Conservation (phyloP, 2,329 filamentous ascomycete genomes). For the Dissoconium aciculare region DNA sequence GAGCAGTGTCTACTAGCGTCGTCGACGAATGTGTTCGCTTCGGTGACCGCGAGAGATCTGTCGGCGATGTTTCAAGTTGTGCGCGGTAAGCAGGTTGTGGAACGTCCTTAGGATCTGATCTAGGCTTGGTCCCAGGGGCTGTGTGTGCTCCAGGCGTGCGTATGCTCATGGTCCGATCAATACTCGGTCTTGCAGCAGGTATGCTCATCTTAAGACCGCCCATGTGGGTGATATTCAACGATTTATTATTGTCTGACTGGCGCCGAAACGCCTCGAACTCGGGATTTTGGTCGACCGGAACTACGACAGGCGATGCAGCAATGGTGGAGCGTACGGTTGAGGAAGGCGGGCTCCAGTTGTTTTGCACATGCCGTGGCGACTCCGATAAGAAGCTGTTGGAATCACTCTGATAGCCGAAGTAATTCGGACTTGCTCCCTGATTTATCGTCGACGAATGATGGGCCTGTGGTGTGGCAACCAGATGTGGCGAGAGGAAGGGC, state of each 20-base stretch:
- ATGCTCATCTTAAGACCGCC: conserved; percentile 26
- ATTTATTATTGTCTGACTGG: conserved; percentile 50
- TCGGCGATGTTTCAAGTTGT: conserved; percentile 15
- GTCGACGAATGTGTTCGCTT: conserved; percentile 36
- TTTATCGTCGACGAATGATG: conserved; percentile 5
- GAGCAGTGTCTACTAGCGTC: conserved; percentile 28
- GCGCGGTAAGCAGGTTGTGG: conserved; percentile 18
- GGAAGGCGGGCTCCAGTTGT: conserved; percentile 60
- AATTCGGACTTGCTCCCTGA: conserved; percentile 55
- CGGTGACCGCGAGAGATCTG: conserved; percentile 27
- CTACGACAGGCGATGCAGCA: conserved; percentile 50
- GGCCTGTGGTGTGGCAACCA: conserved; percentile 10
- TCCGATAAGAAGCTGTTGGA: conserved; percentile 39
- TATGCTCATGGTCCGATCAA: conserved; percentile 11
- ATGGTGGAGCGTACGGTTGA: conserved; percentile 57
- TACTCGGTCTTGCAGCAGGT: conserved; percentile 14
- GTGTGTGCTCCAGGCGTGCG: conserved; percentile 6
- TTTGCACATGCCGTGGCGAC: conserved; percentile 40
- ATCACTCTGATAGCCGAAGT: conserved; percentile 63
- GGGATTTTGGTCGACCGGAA: conserved; percentile 60
- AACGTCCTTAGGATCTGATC: conserved; percentile 27
- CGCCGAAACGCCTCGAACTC: conserved; percentile 69
- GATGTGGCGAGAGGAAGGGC: conserved; percentile 18
- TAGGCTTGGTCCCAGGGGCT: conserved; percentile 25
- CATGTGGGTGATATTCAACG: conserved; percentile 29